Evolutionary conservation across 495 filamentous ascomycete species (phyloP).

Genomic region (Talaromyces trachyspermus): DNA sequence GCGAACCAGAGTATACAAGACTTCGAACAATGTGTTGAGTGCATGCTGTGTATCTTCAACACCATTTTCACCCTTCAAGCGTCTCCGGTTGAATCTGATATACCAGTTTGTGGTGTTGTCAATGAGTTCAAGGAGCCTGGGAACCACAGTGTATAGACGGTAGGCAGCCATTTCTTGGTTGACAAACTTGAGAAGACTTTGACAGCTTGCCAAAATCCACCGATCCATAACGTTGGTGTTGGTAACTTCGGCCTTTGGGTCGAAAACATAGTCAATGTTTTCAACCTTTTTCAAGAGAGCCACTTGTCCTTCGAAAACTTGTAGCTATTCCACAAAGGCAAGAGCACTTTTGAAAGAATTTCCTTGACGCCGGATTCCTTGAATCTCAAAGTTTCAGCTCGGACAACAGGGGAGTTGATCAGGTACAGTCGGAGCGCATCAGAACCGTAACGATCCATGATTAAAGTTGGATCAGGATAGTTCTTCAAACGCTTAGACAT

Average conservation of each 20-base stretch:
- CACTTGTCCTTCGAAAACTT: constrained; percentile 98
- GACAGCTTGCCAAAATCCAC: constrained; percentile 92
- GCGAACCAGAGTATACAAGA: constrained; percentile 79
- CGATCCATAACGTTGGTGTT: constrained; percentile 95
- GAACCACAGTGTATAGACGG: constrained; percentile 90
- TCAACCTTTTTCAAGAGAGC: constrained; percentile 84
- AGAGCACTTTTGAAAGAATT: constrained; percentile 85
- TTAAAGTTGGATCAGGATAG: constrained; percentile 80
- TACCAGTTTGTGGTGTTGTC: constrained; percentile 99
- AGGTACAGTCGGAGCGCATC: constrained; percentile 92
- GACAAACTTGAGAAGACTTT: constrained; percentile 86
- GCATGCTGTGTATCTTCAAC: constrained; percentile 83
- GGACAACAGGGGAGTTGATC: constrained; percentile 95
- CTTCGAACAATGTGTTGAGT: constrained; percentile 94
- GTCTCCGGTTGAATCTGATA: constrained; percentile 95
- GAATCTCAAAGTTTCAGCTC: constrained; percentile 85
- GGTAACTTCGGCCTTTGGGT: constrained; percentile 61
- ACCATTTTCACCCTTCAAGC: constrained; percentile 89
- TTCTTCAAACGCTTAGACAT: constrained; percentile 99
- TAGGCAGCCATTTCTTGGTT: constrained; percentile 87
- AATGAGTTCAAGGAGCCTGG: constrained; percentile 76
- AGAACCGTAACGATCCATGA: constrained; percentile 86
- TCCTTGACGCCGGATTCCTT: constrained; percentile 93
- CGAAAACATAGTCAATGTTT: constrained; percentile 69
- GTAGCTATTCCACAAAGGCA: constrained; percentile 96